Percentiles rank a stretch among this genome's conserved stretches.
These are phyloP conservation scores for Globisporangium nunn DNA, from an alignment of 352 stramenopile genomes.

Conservation along the genomic window DNA sequence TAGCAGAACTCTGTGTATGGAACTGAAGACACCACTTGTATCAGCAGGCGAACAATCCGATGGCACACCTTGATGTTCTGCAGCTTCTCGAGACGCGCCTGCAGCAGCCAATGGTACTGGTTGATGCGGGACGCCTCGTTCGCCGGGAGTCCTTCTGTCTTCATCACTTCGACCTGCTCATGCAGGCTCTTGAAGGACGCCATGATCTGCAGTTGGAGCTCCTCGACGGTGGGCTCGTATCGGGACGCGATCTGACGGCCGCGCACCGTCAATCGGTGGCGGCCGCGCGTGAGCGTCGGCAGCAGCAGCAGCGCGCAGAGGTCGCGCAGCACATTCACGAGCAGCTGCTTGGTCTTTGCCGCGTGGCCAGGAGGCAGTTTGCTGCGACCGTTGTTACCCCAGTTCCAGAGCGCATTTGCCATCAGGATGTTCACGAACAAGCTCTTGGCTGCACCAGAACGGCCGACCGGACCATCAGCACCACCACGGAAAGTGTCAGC, in stretches of 20 bases:
- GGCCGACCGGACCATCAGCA: too few relatives aligned
- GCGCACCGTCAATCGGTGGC: slow-evolving; percentile 56
- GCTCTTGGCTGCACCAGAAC: slow-evolving; percentile 28
- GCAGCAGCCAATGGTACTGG: slow-evolving; percentile 84
- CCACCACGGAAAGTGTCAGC: neutral
- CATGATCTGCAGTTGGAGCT: slow-evolving; percentile 57
- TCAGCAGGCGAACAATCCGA: neutral
- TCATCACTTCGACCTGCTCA: slow-evolving; percentile 73
- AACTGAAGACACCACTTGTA: neutral
- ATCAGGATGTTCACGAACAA: slow-evolving; percentile 70
- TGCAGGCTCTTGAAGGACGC: slow-evolving; percentile 51
- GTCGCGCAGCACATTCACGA: slow-evolving; percentile 38
- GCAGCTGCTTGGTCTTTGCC: slow-evolving; percentile 47
- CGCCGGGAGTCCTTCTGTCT: slow-evolving; percentile 51
- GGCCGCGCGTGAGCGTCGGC: slow-evolving; percentile 59
- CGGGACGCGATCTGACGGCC: slow-evolving; percentile 38
- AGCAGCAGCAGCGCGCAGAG: slow-evolving; percentile 47
- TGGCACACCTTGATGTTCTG: slow-evolving; percentile 70
- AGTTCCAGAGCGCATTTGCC: slow-evolving; percentile 79
- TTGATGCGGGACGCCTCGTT: slow-evolving; percentile 87
- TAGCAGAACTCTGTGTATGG: too few relatives aligned
- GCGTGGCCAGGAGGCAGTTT: slow-evolving; percentile 47
- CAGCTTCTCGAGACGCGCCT: slow-evolving; percentile 73
- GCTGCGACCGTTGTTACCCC: slow-evolving; percentile 51
- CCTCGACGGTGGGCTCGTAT: slow-evolving; percentile 30